Evolutionary conservation across 1,139 yeast species (phyloP).

Genomic region (Candida buenavistaensis): DNA sequence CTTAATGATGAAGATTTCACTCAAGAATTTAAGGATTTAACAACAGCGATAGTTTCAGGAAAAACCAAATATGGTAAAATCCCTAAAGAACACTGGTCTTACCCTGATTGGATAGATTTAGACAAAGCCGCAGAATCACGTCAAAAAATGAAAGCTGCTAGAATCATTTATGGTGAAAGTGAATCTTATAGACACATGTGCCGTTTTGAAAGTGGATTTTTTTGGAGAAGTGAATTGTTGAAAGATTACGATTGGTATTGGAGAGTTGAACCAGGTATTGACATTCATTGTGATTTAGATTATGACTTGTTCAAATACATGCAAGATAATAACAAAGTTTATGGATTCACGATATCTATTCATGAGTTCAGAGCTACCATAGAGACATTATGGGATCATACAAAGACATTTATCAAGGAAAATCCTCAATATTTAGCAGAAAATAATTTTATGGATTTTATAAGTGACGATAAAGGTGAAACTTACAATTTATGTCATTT

Average conservation of each 20-base stretch:
- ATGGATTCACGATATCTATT: slow-evolving; percentile 68
- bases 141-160: slow-evolving; percentile 44
- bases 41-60: slow-evolving; percentile 56
- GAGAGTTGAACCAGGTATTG: slow-evolving; percentile 72
- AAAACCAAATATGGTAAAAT: slow-evolving; percentile 60
- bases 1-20: slow-evolving; percentile 64
- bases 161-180: slow-evolving; percentile 61
- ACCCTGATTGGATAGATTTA: slow-evolving; percentile 69
- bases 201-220: slow-evolving; percentile 68
- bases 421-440: slow-evolving; percentile 48
- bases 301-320: slow-evolving; percentile 66
- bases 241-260: slow-evolving; percentile 63
- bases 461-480: slow-evolving; percentile 60
- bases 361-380: slow-evolving; percentile 61
- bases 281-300: slow-evolving; percentile 60
- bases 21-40: slow-evolving; percentile 53
- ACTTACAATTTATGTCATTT: slow-evolving; percentile 82
- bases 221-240: slow-evolving; percentile 55
- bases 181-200: slow-evolving; percentile 79
- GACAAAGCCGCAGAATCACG: slow-evolving; percentile 53
- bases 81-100: slow-evolving; percentile 68
- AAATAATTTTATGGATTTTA: slow-evolving; percentile 50
- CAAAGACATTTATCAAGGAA: slow-evolving; percentile 46
- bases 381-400: slow-evolving; percentile 58
- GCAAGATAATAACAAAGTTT: slow-evolving; percentile 56